Conservation (phyloP, 306 rosid genomes). For the Acacia crassicarpa region DNA sequence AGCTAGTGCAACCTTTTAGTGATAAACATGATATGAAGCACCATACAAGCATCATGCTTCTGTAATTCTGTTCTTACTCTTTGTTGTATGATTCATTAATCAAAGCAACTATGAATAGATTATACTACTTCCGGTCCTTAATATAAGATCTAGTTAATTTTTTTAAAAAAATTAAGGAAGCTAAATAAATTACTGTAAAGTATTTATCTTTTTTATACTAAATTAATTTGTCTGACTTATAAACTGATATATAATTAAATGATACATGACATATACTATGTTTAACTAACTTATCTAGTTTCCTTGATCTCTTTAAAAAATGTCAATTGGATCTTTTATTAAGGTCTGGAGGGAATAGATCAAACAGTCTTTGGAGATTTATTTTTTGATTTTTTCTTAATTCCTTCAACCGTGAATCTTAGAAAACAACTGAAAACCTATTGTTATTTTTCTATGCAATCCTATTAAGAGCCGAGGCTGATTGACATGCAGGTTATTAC, state of each 20-base stretch:
- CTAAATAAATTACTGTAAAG: no score
- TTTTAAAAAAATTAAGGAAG: no score
- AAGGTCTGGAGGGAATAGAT: neutral
- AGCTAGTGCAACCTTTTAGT: neutral
- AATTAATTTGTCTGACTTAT: no score
- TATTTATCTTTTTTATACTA: no score
- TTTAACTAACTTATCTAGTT: no score
- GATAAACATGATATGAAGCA: neutral
- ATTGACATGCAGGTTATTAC: slow-evolving; percentile 63
- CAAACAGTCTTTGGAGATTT: neutral
- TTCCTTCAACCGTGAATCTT: neutral
- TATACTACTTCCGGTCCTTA: neutral
- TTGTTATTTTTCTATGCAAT: slow-evolving; percentile 9
- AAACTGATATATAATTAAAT: no score
- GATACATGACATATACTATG: no score
- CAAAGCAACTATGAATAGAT: slow-evolving; percentile 2
- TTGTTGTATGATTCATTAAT: slow-evolving; percentile 1
- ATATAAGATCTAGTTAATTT: no score
- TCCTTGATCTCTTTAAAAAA: no score
- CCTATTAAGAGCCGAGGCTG: slow-evolving; percentile 13
- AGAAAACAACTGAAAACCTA: neutral
- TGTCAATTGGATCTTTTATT: no score
- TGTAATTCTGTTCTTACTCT: neutral
- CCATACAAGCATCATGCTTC: no score
- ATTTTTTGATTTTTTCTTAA: neutral